These are phyloP conservation scores for Camelina neglecta DNA, from an alignment of 345 rosid species.

Conservation along the genomic window DNA sequence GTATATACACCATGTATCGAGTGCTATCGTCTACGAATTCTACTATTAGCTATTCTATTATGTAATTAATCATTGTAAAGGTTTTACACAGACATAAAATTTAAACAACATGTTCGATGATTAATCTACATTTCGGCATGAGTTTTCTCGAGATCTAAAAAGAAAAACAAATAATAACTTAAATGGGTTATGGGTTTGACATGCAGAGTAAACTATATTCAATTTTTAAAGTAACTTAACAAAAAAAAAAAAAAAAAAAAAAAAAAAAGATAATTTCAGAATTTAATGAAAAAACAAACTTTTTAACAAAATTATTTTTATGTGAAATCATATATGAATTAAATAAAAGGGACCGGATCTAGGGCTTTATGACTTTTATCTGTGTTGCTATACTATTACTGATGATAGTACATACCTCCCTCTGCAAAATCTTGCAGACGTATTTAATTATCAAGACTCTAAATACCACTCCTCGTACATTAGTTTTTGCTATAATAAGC, in stretches of 20 bases:
- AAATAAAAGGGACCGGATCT: constrained; percentile 34
- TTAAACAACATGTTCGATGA: not conserved
- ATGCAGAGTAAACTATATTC: not conserved
- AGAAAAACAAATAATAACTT: not conserved
- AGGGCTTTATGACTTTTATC: constrained; percentile 46
- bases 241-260: too few relatives aligned
- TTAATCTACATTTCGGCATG: not conserved
- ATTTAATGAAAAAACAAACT: not conserved
- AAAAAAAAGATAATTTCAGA: not conserved
- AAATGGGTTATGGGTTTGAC: not conserved
- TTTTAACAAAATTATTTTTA: not conserved
- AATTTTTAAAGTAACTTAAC: not conserved
- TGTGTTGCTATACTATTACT: constrained; percentile 36
- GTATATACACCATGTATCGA: not conserved
- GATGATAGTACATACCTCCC: constrained; percentile 41
- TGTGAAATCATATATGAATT: constrained; percentile 32
- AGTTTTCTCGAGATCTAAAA: too few relatives aligned
- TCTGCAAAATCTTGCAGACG: constrained; percentile 45
- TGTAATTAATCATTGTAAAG: not conserved
- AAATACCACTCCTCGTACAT: constrained; percentile 45
- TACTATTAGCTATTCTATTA: not conserved
- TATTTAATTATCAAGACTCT: constrained; percentile 38
- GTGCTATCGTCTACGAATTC: not conserved
- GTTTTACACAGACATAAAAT: not conserved
- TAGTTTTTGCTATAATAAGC: constrained; percentile 31